Evolutionary conservation across 106 monocot species (phyloP), one percentile per base, ranked within the genome.

Genomic region (Dioscorea zingiberensis): DNA sequence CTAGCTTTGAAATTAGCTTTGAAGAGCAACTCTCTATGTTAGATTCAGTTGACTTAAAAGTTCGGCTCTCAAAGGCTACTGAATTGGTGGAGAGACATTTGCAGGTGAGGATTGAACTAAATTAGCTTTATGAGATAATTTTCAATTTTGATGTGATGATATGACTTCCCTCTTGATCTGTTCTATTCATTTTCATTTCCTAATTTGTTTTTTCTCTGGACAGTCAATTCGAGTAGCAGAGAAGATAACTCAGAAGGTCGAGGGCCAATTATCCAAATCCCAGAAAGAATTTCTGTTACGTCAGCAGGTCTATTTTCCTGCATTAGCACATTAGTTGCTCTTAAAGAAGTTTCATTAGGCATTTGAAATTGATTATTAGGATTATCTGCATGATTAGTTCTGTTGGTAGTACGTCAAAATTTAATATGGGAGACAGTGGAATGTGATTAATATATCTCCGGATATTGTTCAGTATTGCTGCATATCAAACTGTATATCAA

Each of bases 171-270:
- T 38, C 9, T 38, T 38, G 38, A 38, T 38, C 38, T 38, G 38
- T 6, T 38, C 38, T 38, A 38, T 38, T 38, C 19, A 51, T 51
- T 51, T 51, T 51, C 19, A 51, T 18, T 51, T 3, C 51, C 15
- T 51, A 4, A 51, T 29, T 48, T 59, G 55, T 19, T 62, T 59
- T 44, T 71, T 21, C 21, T 19, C 18, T 64, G 59, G 60, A 66
- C 85, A 99, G 98, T 99, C 98, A 55, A 93, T 99, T 76, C 83
- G 91, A 54, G 93, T 99, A 21, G 98, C 98, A 48, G 98, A 99
- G 72, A 99, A 93, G 75, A 99, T 99, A 65, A 99, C 89, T 25
- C 89, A 99, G 68, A 99, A 99, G 69, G 98, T 99, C 29, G 98
- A 99, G 80, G 98, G 98, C 21, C 98, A 99, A 48, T 53, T 99